A percentile compares a stretch with the other conserved stretches of the same genome.
Conservation (phyloP, 2,329 filamentous ascomycete species). For the Monilinia vaccinii-corymbosi region DNA sequence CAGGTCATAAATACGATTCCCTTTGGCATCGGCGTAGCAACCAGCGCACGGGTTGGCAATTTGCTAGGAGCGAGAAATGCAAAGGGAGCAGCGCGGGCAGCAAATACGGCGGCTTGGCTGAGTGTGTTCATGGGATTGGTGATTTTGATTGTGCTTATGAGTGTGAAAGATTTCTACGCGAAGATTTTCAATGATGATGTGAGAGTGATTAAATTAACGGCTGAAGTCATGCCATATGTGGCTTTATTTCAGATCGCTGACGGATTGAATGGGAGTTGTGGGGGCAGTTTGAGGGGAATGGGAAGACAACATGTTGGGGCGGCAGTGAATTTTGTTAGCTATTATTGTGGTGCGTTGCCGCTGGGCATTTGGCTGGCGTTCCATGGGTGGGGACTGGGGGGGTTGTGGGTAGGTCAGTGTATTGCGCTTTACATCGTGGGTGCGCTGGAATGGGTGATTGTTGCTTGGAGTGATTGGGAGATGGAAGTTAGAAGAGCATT, state of each 20-base stretch:
- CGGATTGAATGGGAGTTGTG: constrained; percentile 76
- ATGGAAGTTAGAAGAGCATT: constrained; percentile 63
- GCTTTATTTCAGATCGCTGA: constrained; percentile 87
- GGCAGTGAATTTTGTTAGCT: constrained; percentile 70
- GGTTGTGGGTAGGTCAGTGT: constrained; percentile 78
- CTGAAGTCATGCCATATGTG: constrained; percentile 73
- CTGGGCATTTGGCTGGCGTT: constrained; percentile 80
- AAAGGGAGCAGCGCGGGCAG: constrained; percentile 58
- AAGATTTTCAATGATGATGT: constrained; percentile 74
- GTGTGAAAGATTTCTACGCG: constrained; percentile 62
- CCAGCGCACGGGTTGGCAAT: constrained; percentile 70
- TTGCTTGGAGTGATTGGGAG: constrained; percentile 70
- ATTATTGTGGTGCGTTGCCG: constrained; percentile 74
- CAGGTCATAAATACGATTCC: constrained; percentile 74
- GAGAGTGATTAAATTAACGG: constrained; percentile 61
- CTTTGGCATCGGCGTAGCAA: constrained; percentile 77
- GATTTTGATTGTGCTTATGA: constrained; percentile 61
- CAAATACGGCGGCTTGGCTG: constrained; percentile 66
- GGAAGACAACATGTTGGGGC: constrained; percentile 80
- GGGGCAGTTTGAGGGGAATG: constrained; percentile 74
- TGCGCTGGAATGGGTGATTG: constrained; percentile 67
- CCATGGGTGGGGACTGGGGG: constrained; percentile 72
- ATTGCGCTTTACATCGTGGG: constrained; percentile 75
- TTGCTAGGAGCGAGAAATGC: constrained; percentile 62
- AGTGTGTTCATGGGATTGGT: constrained; percentile 59